Conservation (phyloP, 2,329 filamentous ascomycete species). For the Colletotrichum noveboracense region DNA sequence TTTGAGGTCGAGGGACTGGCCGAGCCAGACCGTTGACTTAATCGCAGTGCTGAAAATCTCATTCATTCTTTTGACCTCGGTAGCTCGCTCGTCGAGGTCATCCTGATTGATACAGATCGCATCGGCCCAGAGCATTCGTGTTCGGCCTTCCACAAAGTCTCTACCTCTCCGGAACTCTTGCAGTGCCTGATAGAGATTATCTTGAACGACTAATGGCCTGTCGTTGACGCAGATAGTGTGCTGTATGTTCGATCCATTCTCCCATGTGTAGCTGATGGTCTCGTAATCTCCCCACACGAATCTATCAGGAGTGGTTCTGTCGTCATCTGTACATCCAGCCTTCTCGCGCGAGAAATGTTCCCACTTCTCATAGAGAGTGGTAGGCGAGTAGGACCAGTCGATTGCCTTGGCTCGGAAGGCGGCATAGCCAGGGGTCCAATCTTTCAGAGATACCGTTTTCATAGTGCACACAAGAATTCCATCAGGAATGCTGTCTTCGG, state of each 20-base stretch:
- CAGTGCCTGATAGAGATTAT: not conserved
- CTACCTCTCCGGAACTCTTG: not conserved
- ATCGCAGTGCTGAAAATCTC: not conserved
- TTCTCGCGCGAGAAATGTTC: not conserved
- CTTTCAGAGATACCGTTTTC: not conserved
- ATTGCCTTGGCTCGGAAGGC: not conserved
- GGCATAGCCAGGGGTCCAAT: not conserved
- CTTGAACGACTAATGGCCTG: not conserved
- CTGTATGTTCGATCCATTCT: not conserved
- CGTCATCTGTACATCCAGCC: accelerated
- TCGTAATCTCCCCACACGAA: not conserved
- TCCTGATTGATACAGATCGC: not conserved
- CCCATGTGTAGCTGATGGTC: not conserved
- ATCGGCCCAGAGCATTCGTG: not conserved
- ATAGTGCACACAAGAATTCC: not conserved
- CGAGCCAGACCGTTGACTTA: not conserved
- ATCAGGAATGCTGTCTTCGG: not conserved
- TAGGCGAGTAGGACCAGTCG: not conserved
- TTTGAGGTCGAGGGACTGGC: accelerated
- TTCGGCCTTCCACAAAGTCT: not conserved
- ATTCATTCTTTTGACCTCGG: not conserved
- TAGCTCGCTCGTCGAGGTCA: not conserved
- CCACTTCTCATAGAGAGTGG: not conserved
- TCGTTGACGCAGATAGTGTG: not conserved
- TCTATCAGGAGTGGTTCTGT: not conserved